Evolutionary conservation across 345 rosid species (phyloP).

Genomic region (Punica granatum): DNA sequence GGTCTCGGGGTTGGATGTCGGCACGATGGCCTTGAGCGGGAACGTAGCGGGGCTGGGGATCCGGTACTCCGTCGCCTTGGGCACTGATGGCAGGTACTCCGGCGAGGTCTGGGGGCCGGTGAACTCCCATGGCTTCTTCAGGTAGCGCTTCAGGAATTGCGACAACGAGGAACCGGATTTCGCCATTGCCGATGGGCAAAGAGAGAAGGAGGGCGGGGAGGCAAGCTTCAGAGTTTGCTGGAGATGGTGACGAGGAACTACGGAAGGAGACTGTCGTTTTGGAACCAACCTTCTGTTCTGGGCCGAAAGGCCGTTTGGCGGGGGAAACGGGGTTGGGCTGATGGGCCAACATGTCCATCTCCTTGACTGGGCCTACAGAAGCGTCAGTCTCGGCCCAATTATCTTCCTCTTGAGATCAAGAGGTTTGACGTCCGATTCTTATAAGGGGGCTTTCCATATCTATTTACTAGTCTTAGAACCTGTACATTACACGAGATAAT

Average conservation of each 20-base stretch:
- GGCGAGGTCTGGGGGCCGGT: slow-evolving; percentile 92
- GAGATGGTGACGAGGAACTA: neutral
- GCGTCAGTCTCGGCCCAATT: neutral
- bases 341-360: neutral
- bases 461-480: too few relatives aligned
- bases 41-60: slow-evolving; percentile 66
- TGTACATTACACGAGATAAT: too few relatives aligned
- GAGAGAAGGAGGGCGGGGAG: neutral
- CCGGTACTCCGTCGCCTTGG: slow-evolving; percentile 65
- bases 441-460: too few relatives aligned
- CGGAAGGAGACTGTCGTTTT: neutral
- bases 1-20: slow-evolving; percentile 70
- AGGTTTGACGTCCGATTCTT: too few relatives aligned
- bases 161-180: slow-evolving; percentile 47
- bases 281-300: neutral
- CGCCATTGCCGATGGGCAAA: slow-evolving; percentile 37
- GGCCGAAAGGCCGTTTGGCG: neutral
- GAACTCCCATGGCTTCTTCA: slow-evolving; percentile 94
- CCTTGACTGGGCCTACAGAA: neutral
- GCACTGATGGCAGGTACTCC: slow-evolving; percentile 55
- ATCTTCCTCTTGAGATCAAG: too few relatives aligned
- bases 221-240: neutral
- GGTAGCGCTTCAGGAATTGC: slow-evolving; percentile 55
- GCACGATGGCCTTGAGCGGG: slow-evolving; percentile 46
- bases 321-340: neutral